Evolutionary conservation across 2,329 filamentous ascomycete species (phyloP), one percentile per base, ranked within the genome.

Genomic region (Calonectria ilicicola): DNA sequence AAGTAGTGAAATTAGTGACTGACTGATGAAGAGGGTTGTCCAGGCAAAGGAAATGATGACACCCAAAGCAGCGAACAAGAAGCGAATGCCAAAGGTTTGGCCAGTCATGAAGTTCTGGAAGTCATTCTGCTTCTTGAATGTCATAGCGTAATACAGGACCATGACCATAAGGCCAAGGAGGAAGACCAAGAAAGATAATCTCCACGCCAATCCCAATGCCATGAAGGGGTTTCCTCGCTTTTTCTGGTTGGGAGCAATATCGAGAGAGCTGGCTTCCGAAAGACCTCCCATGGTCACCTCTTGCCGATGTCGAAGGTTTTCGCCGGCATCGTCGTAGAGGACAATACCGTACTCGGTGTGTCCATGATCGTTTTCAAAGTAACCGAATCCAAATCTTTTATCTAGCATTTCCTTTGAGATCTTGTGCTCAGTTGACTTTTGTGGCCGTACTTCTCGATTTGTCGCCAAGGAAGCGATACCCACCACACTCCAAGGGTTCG

Each of bases 31-130:
- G 35, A 87, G 81, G 0, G 82, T 79, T 10, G 83, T 80, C 86
- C 86, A 88, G 53, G 82, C 82, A 32, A 87, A 83, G 2, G 85
- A 83, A 9, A 86, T 82, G 5, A 81, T 75, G 5, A 88, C 86
- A 10, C 86, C 87, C 3, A 87, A 71, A 1, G 80, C 77, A 12
- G 86, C 85, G 69, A 86, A 83, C 14, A 87, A 73, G 70, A 88
- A 87, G 14, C 86, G 81, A 3, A 86, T 83, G 3, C 86, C 86
- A 68, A 87, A 86, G 0, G 78, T 82, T 73, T 86, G 83, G 23
- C 82, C 81, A 26, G 85, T 83, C 80, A 87, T 80, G 82, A 73
- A 86, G 19, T 76, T 74, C 72, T 84, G 81, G 72, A 87, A 82
- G 42, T 62, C 9, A 72, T 76, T 32, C n/a, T 72, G 26, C 71